Evolutionary conservation across 2,329 filamentous ascomycete species (phyloP).

Genomic region (Chaetomium globosum): DNA sequence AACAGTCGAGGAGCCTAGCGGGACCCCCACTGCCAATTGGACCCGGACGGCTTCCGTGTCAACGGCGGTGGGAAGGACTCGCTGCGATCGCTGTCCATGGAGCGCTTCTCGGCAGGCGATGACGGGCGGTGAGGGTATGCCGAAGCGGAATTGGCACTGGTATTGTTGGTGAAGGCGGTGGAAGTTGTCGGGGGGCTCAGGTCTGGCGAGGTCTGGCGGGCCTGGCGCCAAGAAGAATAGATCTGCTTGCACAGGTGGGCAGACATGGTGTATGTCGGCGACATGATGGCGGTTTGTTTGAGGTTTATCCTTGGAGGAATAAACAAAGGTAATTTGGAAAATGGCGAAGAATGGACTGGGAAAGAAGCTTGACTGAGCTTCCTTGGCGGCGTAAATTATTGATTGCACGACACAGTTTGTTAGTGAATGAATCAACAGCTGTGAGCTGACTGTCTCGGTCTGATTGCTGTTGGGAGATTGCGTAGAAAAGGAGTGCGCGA

Average conservation of each 20-base stretch:
- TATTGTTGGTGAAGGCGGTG: slow-evolving; percentile 21
- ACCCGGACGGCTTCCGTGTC: slow-evolving; percentile 15
- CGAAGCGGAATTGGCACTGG: slow-evolving; percentile 32
- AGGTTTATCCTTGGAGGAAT: background rate
- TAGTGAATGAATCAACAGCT: slow-evolving; percentile 7
- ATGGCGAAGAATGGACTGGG: background rate
- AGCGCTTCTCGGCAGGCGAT: slow-evolving; percentile 49
- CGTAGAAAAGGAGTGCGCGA: background rate
- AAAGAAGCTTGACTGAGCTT: too few species aligned
- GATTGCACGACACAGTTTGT: too few species aligned
- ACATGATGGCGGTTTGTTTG: slow-evolving; percentile 47
- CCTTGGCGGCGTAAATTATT: too few species aligned
- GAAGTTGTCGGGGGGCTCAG: slow-evolving; percentile 38
- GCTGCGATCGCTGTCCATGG: slow-evolving; percentile 51
- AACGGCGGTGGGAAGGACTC: slow-evolving; percentile 11
- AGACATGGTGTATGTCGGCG: slow-evolving; percentile 63
- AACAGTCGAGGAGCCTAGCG: slow-evolving; percentile 14
- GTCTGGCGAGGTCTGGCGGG: slow-evolving; percentile 48
- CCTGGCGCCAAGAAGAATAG: slow-evolving; percentile 60
- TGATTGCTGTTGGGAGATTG: background rate
- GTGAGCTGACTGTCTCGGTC: background rate
- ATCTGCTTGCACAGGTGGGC: slow-evolving; percentile 64
- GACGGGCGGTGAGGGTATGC: slow-evolving; percentile 43
- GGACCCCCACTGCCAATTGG: slow-evolving; percentile 30
- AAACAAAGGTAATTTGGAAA: background rate